Base-by-base conservation (phyloP, 257 asterid species). In the Petunia axillaris region DNA sequence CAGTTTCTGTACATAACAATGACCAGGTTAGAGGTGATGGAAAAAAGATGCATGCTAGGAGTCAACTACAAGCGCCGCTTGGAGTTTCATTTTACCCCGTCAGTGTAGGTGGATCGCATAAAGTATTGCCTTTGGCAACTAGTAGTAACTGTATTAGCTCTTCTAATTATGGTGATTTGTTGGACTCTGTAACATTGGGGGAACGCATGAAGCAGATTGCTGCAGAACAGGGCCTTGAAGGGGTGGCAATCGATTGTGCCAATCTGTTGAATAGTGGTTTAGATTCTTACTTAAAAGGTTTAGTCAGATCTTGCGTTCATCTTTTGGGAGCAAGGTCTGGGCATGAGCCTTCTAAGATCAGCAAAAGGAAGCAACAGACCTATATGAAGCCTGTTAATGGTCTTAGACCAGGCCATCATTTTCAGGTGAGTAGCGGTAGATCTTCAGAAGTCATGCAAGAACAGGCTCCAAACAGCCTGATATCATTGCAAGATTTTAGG, bases 141-240 rank as follows among this genome's bases (percentile, higher is more conserved):
- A 85, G 87, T 82, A 78, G 91, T 82, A 87, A 86, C 78, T 82
- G 78, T 71, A 76, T 71, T 68, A 84, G 91, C 81, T 81, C 86
- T n/a, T 86, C 78, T 76, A 81, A 39, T 50, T 85, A 84, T 52
- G 89, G 89, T 83, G 85, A 87, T 84, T 81, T 94, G 90, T 87
- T 90, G 86, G 97, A 92, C 80, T 86, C 81, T 74, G 75, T 43
- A 67, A 81, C 88, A 41, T 83, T 94, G 80, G 85, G 87, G 84
- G 94, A 88, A 78, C 91, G 91, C 44, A 90, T 92, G 97, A 90
- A 90, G 84, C 91, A 88, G 82, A 92, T 92, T 85, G 95, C 95
- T 78, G 81, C 81, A 41, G 73, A 84, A 13, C 91, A 90, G 76
- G 97, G 93, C 82, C 91, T 94, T 64, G 90, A 89, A 86, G 93